Evolutionary conservation across 441 rosid species (phyloP).

Genomic region (Pelargonium fulgidum): DNA sequence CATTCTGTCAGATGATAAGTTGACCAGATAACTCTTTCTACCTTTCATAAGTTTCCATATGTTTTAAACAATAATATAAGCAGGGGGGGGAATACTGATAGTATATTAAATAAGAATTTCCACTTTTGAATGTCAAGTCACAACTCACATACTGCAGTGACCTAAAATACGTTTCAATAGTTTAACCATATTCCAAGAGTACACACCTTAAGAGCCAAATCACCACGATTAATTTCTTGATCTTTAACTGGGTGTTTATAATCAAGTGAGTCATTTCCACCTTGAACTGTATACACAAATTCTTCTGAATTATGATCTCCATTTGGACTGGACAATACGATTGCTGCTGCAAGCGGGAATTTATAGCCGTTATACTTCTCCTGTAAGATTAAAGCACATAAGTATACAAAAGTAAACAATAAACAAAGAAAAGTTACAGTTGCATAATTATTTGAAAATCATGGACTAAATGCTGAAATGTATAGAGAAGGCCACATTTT

Average conservation of each 20-base stretch:
- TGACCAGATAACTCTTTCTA: too few relatives aligned
- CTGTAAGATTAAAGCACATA: constrained; percentile 13
- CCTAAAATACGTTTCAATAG: neutral
- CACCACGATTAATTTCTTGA: constrained; percentile 35
- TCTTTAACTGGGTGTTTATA: constrained; percentile 27
- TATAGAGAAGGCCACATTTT: too few relatives aligned
- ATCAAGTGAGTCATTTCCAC: constrained; percentile 31
- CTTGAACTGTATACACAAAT: constrained; percentile 38
- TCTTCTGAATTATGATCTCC: constrained; percentile 34
- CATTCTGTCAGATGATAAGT: too few relatives aligned
- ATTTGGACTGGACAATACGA: constrained; percentile 34
- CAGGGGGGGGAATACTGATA: neutral
- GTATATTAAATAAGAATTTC: too few relatives aligned
- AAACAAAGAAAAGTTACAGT: neutral
- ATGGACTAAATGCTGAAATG: too few relatives aligned
- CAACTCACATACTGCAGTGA: too few relatives aligned
- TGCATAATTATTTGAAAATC: neutral
- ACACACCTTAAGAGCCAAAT: constrained; percentile 50
- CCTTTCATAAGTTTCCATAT: neutral
- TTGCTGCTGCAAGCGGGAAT: constrained; percentile 33
- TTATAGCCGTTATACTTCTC: constrained; percentile 19
- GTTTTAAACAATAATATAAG: neutral
- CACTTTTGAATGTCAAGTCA: too few relatives aligned
- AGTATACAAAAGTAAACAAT: too few relatives aligned
- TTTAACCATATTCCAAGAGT: constrained; percentile 3